Conservation (phyloP, 2,329 filamentous ascomycete genomes). For the Alternaria gansuensis region DNA sequence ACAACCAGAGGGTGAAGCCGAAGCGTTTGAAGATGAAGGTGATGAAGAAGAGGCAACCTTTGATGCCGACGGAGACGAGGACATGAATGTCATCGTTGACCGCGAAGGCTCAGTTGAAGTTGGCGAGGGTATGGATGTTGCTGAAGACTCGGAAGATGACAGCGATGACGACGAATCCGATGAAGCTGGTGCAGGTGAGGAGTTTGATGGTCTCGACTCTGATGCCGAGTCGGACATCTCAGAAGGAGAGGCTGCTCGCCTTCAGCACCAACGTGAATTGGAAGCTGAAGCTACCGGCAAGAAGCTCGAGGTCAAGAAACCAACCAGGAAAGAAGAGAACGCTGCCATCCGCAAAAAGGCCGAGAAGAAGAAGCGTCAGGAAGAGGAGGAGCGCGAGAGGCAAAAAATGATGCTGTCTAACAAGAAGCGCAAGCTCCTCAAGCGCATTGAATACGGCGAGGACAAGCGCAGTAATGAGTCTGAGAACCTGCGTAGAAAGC, state of each 20-base stretch:
- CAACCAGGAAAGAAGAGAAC: slow-evolving; percentile 65
- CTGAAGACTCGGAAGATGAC: slow-evolving; percentile 57
- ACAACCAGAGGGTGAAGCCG: slow-evolving; percentile 84
- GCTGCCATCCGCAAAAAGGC: slow-evolving; percentile 73
- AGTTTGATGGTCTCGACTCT: slow-evolving; percentile 60
- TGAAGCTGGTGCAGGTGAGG: slow-evolving; percentile 41
- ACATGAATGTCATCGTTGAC: slow-evolving; percentile 46
- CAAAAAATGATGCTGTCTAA: slow-evolving; percentile 98
- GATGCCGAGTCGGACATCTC: slow-evolving; percentile 58
- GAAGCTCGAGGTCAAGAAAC: slow-evolving; percentile 52
- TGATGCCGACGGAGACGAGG: slow-evolving; percentile 47
- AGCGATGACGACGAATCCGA: slow-evolving; percentile 57
- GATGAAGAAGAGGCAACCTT: slow-evolving; percentile 54
- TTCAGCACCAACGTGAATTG: slow-evolving; percentile 85
- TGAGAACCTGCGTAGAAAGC: slow-evolving; percentile 85
- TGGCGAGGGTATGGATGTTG: slow-evolving; percentile 60
- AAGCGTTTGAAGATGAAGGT: slow-evolving; percentile 70
- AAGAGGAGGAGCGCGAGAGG: slow-evolving; percentile 87
- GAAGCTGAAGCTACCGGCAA: slow-evolving; percentile 87
- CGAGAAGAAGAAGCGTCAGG: slow-evolving; percentile 67
- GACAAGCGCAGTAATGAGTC: slow-evolving; percentile 92
- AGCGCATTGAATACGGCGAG: slow-evolving; percentile 97
- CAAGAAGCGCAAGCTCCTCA: slow-evolving; percentile 96
- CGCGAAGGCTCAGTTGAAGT: slow-evolving; percentile 58
- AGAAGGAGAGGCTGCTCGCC: slow-evolving; percentile 68